Evolutionary conservation across 2,329 filamentous ascomycete species (phyloP), one percentile per base, ranked within the genome.

Genomic region (Exophiala bonariae): DNA sequence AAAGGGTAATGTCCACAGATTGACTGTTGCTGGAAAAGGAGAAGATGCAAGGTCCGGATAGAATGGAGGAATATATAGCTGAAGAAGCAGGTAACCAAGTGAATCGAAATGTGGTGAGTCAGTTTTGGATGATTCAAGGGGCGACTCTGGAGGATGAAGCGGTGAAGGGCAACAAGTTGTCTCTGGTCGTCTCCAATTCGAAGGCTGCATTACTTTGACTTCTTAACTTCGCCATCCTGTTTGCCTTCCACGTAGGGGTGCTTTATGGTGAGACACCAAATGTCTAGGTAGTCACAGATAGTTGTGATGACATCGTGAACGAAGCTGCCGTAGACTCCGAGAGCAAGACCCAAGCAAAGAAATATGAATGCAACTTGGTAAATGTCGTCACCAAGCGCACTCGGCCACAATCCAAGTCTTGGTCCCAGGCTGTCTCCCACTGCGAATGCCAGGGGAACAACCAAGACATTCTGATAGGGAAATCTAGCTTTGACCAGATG

Each of bases 221-320:
- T 56, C 47, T 56, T 59, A 11, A 37, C 42, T 9, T 45, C 45
- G 16, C 35, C 45, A 10, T 59, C 47, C 28, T 51, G 40, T 52
- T 57, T 44, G 41, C 44, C 66, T 46, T 75, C 73, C 28, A 73
- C 64, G 51, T 77, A 76, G 1, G 81, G 81, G 61, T 97, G 85
- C 79, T 99, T 99, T 73, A 99, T 99, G 1, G 88, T 95, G 66
- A 99, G 75, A 66, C 93, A 99, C 89, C 90, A 97, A 58, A 99
- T 99, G 66, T 99, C 93, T 52, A 97, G 78, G 66, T 95, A 96
- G 67, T 99, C 93, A 71, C 93, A 99, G 60, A 99, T 97, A 22
- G 89, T 95, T 50, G 93, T 89, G 58, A 99, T 96, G 47, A 97
- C 91, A 66, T 97, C 93, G 23, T 95, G 69, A 47, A 97, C 89